Evolutionary conservation across 1,284 basidiomycete species (phyloP), one percentile per base, ranked within the genome.

Genomic region (Sanghuangporus weigelae): DNA sequence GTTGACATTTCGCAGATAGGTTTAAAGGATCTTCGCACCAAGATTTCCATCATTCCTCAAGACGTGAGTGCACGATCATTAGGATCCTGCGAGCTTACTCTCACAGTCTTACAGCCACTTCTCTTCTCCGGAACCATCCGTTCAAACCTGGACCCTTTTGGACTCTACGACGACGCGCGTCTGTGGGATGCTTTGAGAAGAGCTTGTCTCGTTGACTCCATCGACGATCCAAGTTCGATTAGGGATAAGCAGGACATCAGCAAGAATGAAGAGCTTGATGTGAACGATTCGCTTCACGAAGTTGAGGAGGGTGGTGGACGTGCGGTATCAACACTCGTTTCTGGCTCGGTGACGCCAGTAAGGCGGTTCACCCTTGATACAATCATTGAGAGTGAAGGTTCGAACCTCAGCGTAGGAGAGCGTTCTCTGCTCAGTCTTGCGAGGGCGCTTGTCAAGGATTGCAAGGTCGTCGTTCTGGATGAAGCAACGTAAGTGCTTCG

Each of bases 61-160:
- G 81, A 78, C 62, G 74, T 78, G 61, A 40, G 61, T 36, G n/a
- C 44, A n/a, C 21, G 7, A 31, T 2, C 8, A 1, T 38, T 38
- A n/a, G n/a, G 6, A 8, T 49, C 3, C 16, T 11, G 31, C 14
- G 31, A 31, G 5, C 12, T 19, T 35, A 68, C 67, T 36, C 26
- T 26, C 2, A 39, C 26, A 54, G 36, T 19, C 58, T 5, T 16
- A 40, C 57, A 82, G 76, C 83, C 84, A 23, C 78, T 77, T 1
- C 71, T 83, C 12, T 82, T 83, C 70, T 81, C 79, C 56, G 81
- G 85, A 1, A 87, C 86, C 2, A 76, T 90, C 5, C 78, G 88
- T 19, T 82, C 82, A 16, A 89, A 87, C 67, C 76, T 91, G 31
- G 89, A 92, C 73, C 90, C 89, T 0, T 89, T 90, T 71, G 77